Conservation (phyloP, 2,329 filamentous ascomycete species). For the Aureobasidium pullulans region DNA sequence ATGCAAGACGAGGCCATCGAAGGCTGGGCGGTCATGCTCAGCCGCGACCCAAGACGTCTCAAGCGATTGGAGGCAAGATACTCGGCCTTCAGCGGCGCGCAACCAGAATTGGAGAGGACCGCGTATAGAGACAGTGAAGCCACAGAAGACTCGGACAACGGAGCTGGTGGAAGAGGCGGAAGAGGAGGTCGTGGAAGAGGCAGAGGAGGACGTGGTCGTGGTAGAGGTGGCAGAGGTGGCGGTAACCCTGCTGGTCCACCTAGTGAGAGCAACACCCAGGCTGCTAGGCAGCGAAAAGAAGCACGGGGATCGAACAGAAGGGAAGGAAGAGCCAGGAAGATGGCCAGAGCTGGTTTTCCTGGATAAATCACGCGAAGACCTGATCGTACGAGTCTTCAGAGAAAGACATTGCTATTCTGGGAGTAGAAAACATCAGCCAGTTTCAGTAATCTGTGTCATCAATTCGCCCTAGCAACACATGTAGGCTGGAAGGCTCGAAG, state of each 20-base stretch:
- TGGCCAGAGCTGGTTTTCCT: constrained; percentile 49
- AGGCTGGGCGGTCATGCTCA: constrained; percentile 85
- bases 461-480: no score
- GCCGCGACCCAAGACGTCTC: constrained; percentile 61
- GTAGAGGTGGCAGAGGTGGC: constrained; percentile 42
- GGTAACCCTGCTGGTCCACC: constrained; percentile 56
- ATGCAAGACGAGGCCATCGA: constrained; percentile 94
- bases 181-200: constrained; percentile 40
- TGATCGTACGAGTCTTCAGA: no score
- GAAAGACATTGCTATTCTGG: no score
- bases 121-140: constrained; percentile 52
- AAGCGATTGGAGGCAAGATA: constrained; percentile 65
- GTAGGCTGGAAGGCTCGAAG: no score
- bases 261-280: constrained; percentile 64
- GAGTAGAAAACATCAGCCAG: no score
- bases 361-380: constrained; percentile 22
- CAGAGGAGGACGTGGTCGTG: constrained; percentile 33
- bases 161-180: constrained; percentile 42
- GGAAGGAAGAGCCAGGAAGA: constrained; percentile 58
- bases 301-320: constrained; percentile 80
- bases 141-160: constrained; percentile 48
- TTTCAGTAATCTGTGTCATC: no score
- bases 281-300: constrained; percentile 68
- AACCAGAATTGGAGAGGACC: constrained; percentile 58
- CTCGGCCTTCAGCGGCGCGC: constrained; percentile 57